These are phyloP conservation scores for Zasmidium angulare DNA, from an alignment of 2,329 filamentous ascomycete genomes.

Conservation along the genomic window DNA sequence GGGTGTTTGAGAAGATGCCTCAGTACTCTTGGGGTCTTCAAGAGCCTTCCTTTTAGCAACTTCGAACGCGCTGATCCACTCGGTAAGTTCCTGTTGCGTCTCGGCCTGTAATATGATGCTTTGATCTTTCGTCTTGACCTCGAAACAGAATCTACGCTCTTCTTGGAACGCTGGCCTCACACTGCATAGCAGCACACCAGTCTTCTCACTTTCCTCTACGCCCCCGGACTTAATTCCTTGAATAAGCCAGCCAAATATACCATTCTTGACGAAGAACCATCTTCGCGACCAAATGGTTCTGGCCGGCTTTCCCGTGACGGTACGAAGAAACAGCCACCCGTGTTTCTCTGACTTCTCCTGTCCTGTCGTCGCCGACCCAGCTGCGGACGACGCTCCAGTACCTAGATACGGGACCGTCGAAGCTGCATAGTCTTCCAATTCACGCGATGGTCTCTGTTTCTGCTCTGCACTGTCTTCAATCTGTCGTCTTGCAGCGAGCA, in stretches of 20 bases:
- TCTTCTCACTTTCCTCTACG: conserved; percentile 93
- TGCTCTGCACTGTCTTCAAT: conserved; percentile 76
- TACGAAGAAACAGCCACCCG: conserved; percentile 86
- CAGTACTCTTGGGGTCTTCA: conserved; percentile 64
- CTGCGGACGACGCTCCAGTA: conserved; percentile 60
- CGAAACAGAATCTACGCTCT: conserved; percentile 94
- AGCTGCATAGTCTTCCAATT: conserved; percentile 87
- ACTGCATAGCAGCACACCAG: conserved; percentile 90
- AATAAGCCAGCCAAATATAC: conserved; percentile 92
- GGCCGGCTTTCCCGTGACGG: conserved; percentile 81
- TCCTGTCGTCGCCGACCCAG: conserved; percentile 54
- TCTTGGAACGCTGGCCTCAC: conserved; percentile 88
- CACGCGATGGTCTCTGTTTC: conserved; percentile 75
- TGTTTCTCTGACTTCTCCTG: conserved; percentile 71
- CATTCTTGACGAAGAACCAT: conserved; percentile 95
- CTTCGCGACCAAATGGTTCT: conserved; percentile 85
- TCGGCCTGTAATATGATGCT: conserved; percentile 89
- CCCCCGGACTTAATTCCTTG: conserved; percentile 76
- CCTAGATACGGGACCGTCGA: conserved; percentile 88
- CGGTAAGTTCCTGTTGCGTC: conserved; percentile 92
- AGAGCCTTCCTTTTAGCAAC: conserved; percentile 90
- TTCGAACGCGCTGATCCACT: conserved; percentile 93
- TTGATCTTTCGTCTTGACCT: conserved; percentile 95
- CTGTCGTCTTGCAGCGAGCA: conserved; percentile 74
- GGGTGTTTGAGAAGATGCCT: conserved; percentile 41